A percentile compares a stretch with the other conserved stretches of the same genome.
Evolutionary conservation across 2,329 filamentous ascomycete species (phyloP).

Genomic region (Paracoccidioides lutzii): DNA sequence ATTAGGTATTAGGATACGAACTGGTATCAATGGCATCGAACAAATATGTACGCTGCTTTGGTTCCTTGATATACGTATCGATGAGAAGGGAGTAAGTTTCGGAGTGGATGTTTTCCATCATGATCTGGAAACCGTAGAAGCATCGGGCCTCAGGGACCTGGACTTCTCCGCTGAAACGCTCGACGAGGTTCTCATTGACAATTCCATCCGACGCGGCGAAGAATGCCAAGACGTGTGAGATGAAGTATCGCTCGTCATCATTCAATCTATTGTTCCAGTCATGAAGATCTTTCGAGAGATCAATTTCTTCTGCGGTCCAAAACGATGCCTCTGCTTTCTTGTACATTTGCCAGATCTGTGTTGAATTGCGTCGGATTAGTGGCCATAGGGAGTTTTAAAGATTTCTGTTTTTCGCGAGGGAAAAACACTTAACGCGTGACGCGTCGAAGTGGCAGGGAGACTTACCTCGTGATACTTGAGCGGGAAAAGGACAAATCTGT

Average conservation of each 20-base stretch:
- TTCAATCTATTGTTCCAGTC: constrained; percentile 98
- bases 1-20: constrained; percentile 35
- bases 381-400: constrained; percentile 7
- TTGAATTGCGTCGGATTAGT: constrained; percentile 28
- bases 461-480: constrained; percentile 99
- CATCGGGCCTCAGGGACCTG: constrained; percentile 96
- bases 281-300: constrained; percentile 95
- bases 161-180: constrained; percentile 94
- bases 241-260: constrained; percentile 94
- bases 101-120: constrained; percentile 99
- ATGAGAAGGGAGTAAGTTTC: constrained; percentile 99
- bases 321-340: constrained; percentile 99
- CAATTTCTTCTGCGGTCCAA: constrained; percentile 99
- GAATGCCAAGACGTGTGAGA: constrained; percentile 97
- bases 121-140: constrained; percentile 99
- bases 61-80: constrained; percentile 98
- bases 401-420: not conserved
- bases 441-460: constrained; percentile 37
- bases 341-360: constrained; percentile 99
- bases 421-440: constrained; percentile 56
- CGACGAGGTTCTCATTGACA: constrained; percentile 97
- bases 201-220: constrained; percentile 98
- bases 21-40: constrained; percentile 99
- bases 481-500: constrained; percentile 94
- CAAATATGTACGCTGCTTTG: constrained; percentile 80